Base-by-base conservation (phyloP, 768 basidiomycete species). In the Lenzites betulinus region DNA sequence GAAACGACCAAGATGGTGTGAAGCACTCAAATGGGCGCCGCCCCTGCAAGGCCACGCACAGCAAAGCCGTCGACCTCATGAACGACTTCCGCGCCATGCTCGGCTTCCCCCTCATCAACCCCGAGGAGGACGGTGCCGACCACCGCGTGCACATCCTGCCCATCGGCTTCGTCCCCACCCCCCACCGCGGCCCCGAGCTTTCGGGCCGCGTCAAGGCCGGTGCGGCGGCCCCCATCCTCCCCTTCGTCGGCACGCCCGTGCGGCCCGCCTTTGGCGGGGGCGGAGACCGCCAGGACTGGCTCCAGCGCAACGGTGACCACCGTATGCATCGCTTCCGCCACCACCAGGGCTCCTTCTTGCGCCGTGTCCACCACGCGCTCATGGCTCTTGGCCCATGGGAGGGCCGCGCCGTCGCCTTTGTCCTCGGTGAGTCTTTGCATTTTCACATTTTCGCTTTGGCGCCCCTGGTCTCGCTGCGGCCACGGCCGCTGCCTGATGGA, bases 331-430 rank as follows among this genome's bases (percentile, higher is more conserved):
- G 55, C 26, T 42, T 58, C 43, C 30, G 25, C 15, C 43, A 46
- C 16, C 64, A 64, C 64, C 65, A 50, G 54, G 65, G 66, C 22
- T 74, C 80, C 35, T 90, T 90, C 81, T 59, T 81, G 48, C 75
- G 71, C 46, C 85, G 92, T 47, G 74, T 93, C 62, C 83, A 87
- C 67, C 75, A 74, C 55, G 87, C 90, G 2, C 73, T 93, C 55
- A 84, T 84, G 77, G 72, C 82, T 8, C 83, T 93, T 16, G 89
- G 90, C 13, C 84, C 84, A 20, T 93, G 92, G 90, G 92, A 93
- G 73, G 90, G 90, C 51, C 80, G 90, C 51, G 85, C 86, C 11
- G 86, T 93, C 16, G 86, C 92, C 3, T 93, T 93, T 61, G 91
- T 93, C 58, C 81, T 93, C 18, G 92, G 91, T 84, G 51, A 66